Base-by-base conservation (phyloP, 2,329 filamentous ascomycete species). In the Akanthomyces lecanii region DNA sequence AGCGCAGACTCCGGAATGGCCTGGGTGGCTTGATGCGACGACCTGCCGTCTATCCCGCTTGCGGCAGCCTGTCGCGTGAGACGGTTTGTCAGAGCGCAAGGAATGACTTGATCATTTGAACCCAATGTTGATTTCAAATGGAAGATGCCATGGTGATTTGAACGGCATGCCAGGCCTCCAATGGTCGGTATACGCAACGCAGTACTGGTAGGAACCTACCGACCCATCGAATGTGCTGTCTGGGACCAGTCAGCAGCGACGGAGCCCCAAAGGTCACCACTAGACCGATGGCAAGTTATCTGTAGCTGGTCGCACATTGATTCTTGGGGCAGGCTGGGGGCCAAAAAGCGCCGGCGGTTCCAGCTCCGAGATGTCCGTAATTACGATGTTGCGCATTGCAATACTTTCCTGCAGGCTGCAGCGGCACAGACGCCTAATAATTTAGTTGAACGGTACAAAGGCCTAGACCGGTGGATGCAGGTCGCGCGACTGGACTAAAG, bases 41-140 rank as follows among this genome's bases (percentile, higher is more conserved):
- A 54, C 38, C 58, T 47, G 21, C 11, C 54, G 12, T 47, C 50
- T 45, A 36, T 61, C 28, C 58, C 28, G 30, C 50, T 54, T 61
- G 28, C 50, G 58, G 58, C 40, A 61, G 48, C 50, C 28, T 47
- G 58, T 61, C 58, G 58, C 58, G 58, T 61, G 58, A 54, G 58
- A 16, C 25, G 38, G 14, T 5, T 56, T 21, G 1, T 5, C 14
- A 12, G 5, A 4, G 6, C 8, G 16, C 21, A 40, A 16, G 23
- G n/a, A 23, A 40, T 21, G 16, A 16, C 33, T 14, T 16, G 16
- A 16, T 3, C 30, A 14, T 44, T 14, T 18, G 10, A 33, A 21
- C 10, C 6, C 18, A 30, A 14, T n/a, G 21, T 45, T 11, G 21
- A 18, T 14, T 10, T 28, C n/a, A 28, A 53, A 42, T 44, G 25